These are phyloP conservation scores for Yamadazyma kitorensis DNA, from an alignment of 805 yeast genomes.

Conservation along the genomic window DNA sequence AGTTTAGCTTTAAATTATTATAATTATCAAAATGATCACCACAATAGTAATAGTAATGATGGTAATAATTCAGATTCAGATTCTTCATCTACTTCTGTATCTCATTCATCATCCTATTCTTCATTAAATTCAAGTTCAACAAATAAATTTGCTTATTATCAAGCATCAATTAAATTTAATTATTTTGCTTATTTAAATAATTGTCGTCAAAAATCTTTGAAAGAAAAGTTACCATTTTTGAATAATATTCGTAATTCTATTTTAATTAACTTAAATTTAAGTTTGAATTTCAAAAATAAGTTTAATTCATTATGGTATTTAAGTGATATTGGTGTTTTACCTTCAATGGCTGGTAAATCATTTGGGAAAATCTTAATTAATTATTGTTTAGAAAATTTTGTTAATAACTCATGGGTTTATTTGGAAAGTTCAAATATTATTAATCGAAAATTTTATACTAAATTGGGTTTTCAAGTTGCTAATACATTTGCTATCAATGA, in stretches of 20 bases:
- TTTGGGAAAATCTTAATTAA: conserved; percentile 52
- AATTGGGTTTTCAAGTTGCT: conserved; percentile 46
- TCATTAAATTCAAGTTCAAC: conserved; percentile 1
- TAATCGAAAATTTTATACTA: conserved; percentile 51
- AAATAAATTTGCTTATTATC: conserved; percentile 3
- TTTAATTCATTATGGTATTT: conserved; percentile 51
- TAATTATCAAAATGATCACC: conserved; percentile 4
- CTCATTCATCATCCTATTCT: neutral
- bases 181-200: conserved; percentile 32
- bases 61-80: conserved; percentile 2
- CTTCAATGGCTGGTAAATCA: conserved; percentile 58
- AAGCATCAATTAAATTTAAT: conserved; percentile 31
- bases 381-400: conserved; percentile 46
- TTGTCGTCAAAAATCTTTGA: conserved; percentile 48
- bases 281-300: conserved; percentile 24
- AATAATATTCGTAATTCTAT: conserved; percentile 42
- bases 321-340: conserved; percentile 56
- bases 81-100: neutral
- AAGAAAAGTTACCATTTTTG: conserved; percentile 49
- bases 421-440: conserved; percentile 57
- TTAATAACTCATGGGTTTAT: conserved; percentile 39
- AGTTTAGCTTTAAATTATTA: conserved; percentile 12
- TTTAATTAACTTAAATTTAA: conserved; percentile 34
- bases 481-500: conserved; percentile 29
- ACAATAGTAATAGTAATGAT: no score